Evolutionary conservation across 225 moss, liverwort and hornwort genomes (phyloP).

Genomic region (Physcomitrium patens): DNA sequence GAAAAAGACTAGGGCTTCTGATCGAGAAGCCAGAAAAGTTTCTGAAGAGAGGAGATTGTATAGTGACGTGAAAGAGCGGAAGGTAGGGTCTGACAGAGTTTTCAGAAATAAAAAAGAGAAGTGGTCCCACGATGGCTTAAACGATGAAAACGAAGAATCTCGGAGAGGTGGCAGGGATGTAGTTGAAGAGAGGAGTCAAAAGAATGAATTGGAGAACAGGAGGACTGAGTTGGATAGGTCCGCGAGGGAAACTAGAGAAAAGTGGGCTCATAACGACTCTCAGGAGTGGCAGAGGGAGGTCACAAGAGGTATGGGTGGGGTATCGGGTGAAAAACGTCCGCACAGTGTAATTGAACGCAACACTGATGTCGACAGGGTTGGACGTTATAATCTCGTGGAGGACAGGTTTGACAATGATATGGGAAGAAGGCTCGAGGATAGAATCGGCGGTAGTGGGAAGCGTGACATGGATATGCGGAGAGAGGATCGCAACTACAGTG

Average conservation of each 20-base stretch:
- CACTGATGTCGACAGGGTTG: constrained; percentile 32
- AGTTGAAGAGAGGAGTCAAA: constrained; percentile 47
- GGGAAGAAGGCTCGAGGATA: constrained; percentile 34
- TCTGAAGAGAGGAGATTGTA: constrained; percentile 64
- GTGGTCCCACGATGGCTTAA: constrained; percentile 44
- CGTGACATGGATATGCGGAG: constrained; percentile 48
- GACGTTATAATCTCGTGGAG: constrained; percentile 45
- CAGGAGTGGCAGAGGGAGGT: constrained; percentile 37
- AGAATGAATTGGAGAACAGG: constrained; percentile 48
- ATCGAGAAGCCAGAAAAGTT: constrained; percentile 39
- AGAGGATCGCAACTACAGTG: constrained; percentile 42
- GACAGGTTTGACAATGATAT: constrained; percentile 55
- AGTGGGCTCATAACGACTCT: constrained; percentile 39
- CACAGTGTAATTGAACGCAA: constrained; percentile 51
- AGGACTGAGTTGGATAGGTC: constrained; percentile 45
- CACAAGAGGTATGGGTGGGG: constrained; percentile 31
- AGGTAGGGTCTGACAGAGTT: constrained; percentile 42
- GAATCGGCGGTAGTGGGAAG: constrained; percentile 34
- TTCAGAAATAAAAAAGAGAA: constrained; percentile 52
- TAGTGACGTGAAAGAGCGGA: constrained; percentile 65
- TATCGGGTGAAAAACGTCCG: constrained; percentile 45
- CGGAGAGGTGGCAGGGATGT: constrained; percentile 45
- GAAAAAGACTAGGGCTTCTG: constrained; percentile 33
- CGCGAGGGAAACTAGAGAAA: constrained; percentile 49
- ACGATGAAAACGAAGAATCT: constrained; percentile 40